Conservation (phyloP, 2,329 filamentous ascomycete genomes). For the Arthrobotrys entomopaga region DNA sequence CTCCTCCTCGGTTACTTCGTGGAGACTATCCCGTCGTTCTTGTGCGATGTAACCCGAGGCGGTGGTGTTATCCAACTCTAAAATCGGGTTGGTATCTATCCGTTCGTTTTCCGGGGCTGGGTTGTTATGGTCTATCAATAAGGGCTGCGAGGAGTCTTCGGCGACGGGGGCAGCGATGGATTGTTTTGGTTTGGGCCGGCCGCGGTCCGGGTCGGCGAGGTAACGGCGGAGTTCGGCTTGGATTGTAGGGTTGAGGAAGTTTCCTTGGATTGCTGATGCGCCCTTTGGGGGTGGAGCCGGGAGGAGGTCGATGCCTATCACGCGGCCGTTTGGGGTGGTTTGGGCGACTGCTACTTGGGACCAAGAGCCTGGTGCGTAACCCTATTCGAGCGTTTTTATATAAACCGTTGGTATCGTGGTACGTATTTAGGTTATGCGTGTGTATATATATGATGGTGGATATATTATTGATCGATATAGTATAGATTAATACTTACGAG, state of each 20-base stretch:
- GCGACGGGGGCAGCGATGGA: slow-evolving; percentile 57
- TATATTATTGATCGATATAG: not conserved
- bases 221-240: slow-evolving; percentile 66
- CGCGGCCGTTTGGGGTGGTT: slow-evolving; percentile 78
- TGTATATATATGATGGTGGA: too few relatives aligned
- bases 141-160: slow-evolving; percentile 69
- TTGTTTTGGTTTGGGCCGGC: slow-evolving; percentile 62
- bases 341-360: slow-evolving; percentile 79
- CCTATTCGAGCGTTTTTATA: slow-evolving; percentile 62
- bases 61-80: slow-evolving; percentile 37
- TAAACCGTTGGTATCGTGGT: too few relatives aligned
- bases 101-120: not conserved
- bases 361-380: slow-evolving; percentile 80
- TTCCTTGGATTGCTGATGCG: slow-evolving; percentile 93
- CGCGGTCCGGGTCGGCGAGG: slow-evolving; percentile 72
- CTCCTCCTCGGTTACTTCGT: slow-evolving; percentile 59
- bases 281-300: slow-evolving; percentile 89
- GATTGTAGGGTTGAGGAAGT: slow-evolving; percentile 82
- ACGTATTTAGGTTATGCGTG: too few relatives aligned
- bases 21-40: slow-evolving; percentile 58
- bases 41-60: slow-evolving; percentile 57
- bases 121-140: slow-evolving; percentile 59
- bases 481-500: slow-evolving; percentile 68
- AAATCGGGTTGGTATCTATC: slow-evolving; percentile 43
- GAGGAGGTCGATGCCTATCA: slow-evolving; percentile 93